These are phyloP conservation scores for Colletotrichum godetiae DNA, from an alignment of 2,329 filamentous ascomycete species.

Conservation along the genomic window DNA sequence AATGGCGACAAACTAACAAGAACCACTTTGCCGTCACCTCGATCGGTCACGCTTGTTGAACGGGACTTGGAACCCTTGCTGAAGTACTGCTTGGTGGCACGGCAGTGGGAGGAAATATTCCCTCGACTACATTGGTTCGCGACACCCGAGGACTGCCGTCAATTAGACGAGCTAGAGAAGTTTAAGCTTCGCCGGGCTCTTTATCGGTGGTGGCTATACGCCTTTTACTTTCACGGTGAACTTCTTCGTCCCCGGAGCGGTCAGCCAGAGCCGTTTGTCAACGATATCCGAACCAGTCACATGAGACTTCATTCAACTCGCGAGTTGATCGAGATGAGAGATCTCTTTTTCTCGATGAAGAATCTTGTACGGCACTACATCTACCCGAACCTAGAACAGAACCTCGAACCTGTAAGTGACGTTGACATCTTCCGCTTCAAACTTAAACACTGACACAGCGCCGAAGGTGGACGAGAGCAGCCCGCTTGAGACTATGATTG, in stretches of 20 bases:
- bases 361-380: conserved; percentile 57
- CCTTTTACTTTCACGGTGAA: conserved; percentile 62
- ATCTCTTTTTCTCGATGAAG: conserved; percentile 57
- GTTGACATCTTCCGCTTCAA: background rate
- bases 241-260: conserved; percentile 50
- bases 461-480: conserved; percentile 16
- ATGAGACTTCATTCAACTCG: conserved; percentile 56
- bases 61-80: conserved; percentile 48
- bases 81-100: conserved; percentile 48
- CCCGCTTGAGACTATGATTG: conserved; percentile 32
- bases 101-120: conserved; percentile 52
- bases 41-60: conserved; percentile 45
- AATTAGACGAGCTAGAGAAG: conserved; percentile 54
- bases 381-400: conserved; percentile 56
- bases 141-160: conserved; percentile 56
- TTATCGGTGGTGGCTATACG: conserved; percentile 66
- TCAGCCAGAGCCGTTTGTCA: conserved; percentile 51
- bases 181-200: conserved; percentile 61
- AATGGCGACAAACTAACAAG: conserved; percentile 3
- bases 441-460: background rate
- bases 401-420: conserved; percentile 48
- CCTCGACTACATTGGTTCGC: conserved; percentile 60
- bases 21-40: conserved; percentile 17
- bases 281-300: conserved; percentile 54
- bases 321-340: conserved; percentile 57